Evolutionary conservation across 106 monocot genomes (phyloP).

Genomic region (Platanthera guangdongensis): DNA sequence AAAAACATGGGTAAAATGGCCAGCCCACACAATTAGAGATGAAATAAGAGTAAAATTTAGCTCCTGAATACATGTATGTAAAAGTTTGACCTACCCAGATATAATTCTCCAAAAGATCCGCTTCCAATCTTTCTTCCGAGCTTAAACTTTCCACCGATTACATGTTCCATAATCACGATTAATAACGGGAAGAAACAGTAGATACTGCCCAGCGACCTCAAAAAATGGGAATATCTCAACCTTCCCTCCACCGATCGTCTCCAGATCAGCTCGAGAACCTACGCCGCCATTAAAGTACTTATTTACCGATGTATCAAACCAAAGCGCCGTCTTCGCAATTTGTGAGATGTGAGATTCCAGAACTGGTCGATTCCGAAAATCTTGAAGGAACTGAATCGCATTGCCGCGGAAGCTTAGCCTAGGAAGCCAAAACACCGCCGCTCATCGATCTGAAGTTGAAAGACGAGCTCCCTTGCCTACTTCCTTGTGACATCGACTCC

Average conservation of each 20-base stretch:
- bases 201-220: not conserved
- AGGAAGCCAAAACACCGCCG: not conserved
- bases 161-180: conserved; percentile 40
- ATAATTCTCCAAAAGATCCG: conserved; percentile 74
- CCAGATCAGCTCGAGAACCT: not conserved
- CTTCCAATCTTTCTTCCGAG: conserved; percentile 77
- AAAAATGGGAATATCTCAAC: not conserved
- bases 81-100: conserved; percentile 33
- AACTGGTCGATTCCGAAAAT: not conserved
- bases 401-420: not conserved
- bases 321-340: not conserved
- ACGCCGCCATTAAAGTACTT: not conserved
- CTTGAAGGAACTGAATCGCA: not conserved
- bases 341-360: not conserved
- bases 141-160: conserved; percentile 64
- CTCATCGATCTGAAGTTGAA: not conserved
- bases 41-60: not conserved
- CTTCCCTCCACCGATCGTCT: not conserved
- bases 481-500: not conserved
- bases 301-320: not conserved
- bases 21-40: not conserved
- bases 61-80: not conserved
- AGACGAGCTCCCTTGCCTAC: not conserved
- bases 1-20: conserved; percentile 3
- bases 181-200: not conserved